Percentiles rank a stretch among this genome's conserved stretches.
phyloP scores from a whole-genome alignment of 306 rosid species.

The Mimosa bimucronata region DNA sequence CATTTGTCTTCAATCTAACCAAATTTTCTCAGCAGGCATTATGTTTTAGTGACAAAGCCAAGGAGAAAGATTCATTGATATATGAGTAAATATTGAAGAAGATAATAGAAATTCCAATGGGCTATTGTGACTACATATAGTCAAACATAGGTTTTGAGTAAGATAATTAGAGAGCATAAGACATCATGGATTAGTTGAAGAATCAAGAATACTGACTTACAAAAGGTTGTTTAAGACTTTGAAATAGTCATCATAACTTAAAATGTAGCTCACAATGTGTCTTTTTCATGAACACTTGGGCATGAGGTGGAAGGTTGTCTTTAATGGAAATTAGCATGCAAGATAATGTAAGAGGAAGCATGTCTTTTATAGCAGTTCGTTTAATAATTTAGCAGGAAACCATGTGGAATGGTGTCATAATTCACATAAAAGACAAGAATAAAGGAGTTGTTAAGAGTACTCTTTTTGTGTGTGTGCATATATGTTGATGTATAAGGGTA shows the following conservation, averaged over 20 bases:
- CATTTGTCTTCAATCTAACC: background rate
- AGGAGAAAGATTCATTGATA: background rate
- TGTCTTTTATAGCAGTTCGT: conserved; percentile 1
- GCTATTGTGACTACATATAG: background rate
- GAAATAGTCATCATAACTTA: conserved; percentile 24
- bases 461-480: conserved; percentile 25
- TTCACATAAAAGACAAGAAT: conserved; percentile 33
- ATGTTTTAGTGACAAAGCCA: background rate
- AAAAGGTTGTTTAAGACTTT: conserved; percentile 31
- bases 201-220: conserved; percentile 23
- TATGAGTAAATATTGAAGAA: background rate
- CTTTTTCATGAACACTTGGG: conserved; percentile 34
- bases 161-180: background rate
- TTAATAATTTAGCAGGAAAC: conserved; percentile 26
- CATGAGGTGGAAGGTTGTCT: conserved; percentile 25
- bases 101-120: background rate
- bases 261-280: conserved; percentile 18
- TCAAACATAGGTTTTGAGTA: background rate
- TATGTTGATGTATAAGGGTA: conserved; percentile 23
- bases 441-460: conserved; percentile 29
- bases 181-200: background rate
- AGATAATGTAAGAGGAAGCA: background rate
- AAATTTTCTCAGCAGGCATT: background rate
- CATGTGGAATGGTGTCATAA: conserved; percentile 7
- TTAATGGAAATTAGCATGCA: background rate